Conservation (phyloP, 2,329 filamentous ascomycete genomes). For the Trichoderma sp. region DNA sequence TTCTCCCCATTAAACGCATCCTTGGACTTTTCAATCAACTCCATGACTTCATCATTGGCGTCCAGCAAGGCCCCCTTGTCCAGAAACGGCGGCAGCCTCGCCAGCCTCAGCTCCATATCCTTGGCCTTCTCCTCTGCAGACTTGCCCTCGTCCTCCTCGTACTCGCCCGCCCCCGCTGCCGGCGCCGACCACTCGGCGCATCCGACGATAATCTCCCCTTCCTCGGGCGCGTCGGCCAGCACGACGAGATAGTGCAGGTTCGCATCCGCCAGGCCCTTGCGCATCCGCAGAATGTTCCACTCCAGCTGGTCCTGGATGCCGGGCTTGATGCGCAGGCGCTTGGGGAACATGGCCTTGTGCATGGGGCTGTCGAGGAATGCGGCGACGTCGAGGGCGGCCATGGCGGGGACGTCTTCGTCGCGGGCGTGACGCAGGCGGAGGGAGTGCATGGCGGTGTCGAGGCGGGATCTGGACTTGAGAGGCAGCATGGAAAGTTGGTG, state of each 20-base stretch:
- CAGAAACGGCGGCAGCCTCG: conserved; percentile 27
- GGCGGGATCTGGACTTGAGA: neutral
- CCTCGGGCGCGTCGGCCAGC: neutral
- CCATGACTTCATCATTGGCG: conserved; percentile 25
- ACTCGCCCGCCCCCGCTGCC: neutral
- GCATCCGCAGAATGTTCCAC: conserved; percentile 27
- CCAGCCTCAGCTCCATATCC: conserved; percentile 20
- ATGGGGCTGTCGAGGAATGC: conserved; percentile 30
- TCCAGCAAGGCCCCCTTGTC: conserved; percentile 24
- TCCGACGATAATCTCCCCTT: conserved; percentile 28
- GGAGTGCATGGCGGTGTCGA: conserved; percentile 15
- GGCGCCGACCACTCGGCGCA: conserved; percentile 29
- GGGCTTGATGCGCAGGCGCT: conserved; percentile 28
- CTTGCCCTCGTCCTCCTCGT: conserved; percentile 11
- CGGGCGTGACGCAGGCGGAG: conserved; percentile 26
- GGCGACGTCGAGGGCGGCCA: conserved; percentile 28
- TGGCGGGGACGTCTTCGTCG: conserved; percentile 29
- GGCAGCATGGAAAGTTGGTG: neutral
- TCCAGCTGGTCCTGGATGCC: conserved; percentile 30
- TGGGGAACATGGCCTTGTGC: conserved; percentile 30
- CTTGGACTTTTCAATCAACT: conserved; percentile 27
- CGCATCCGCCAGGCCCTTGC: conserved; percentile 9
- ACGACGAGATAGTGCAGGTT: conserved; percentile 24
- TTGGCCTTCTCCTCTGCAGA: conserved; percentile 13
- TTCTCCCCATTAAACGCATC: conserved; percentile 15